Base-by-base conservation (phyloP, 2,329 filamentous ascomycete species). In the Pseudocercospora fijiensis region DNA sequence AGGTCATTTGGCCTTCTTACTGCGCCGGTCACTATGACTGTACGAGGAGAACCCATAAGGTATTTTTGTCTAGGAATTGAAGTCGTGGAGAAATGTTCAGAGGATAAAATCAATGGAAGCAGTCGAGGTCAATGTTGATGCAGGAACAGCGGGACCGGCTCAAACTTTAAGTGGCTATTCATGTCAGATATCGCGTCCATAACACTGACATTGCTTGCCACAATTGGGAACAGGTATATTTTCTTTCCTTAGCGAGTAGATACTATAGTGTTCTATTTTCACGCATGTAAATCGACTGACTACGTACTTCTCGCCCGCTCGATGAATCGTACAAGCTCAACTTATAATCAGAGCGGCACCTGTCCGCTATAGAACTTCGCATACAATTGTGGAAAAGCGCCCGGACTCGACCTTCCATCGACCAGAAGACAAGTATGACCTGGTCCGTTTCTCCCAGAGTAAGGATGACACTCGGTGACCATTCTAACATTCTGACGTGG, bases 21-120 rank as follows among this genome's bases (percentile, higher is more conserved):
- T 11, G 74, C 74, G 58, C 74, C 74, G 22, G 74, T 76, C 4
- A 76, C 73, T 55, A 76, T 72, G 56, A 76, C 68, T 45, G 71
- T 65, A 60, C 70, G 73, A 11, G 70, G 70, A 26, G 64, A 63
- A 20, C 73, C 59, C 74, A 76, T 75, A 10, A n/a, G n/a, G 1
- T n/a, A 7, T 13, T 1, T 1, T 16, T 20, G 18, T 13, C 45
- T 4, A 24, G 2, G 45, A 24, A 13, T 5, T 13, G 6, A 22
- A 24, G 43, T 10, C 5, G 45, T 2, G 9, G 24, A 5, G 45
- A 4, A 2, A 20, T 49, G 20, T 20, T 4, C 5, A 24, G 45
- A 26, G 4, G 22, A 16, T 49, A 22, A 9, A 18, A 49, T 22
- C 18, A 20, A 26, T 20, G 20, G 20, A 24, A 49, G 45, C 45